A percentile compares a stretch with the other conserved stretches of the same genome.
Evolutionary conservation across 768 basidiomycete genomes (phyloP).

Genomic region (Hygrocybe coccinea): DNA sequence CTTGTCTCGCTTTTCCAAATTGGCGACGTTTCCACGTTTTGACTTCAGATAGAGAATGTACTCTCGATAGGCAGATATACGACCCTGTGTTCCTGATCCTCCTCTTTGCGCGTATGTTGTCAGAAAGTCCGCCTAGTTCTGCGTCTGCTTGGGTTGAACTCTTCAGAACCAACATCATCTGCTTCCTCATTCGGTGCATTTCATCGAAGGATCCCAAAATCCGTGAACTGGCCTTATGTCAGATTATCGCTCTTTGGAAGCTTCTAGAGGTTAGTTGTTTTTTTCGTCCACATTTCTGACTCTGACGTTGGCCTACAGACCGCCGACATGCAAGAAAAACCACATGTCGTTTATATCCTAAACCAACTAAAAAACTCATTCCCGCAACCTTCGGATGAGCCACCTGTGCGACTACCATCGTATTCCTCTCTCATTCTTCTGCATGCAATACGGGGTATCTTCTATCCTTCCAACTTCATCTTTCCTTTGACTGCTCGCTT

Average conservation of each 20-base stretch:
- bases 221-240: slow-evolving; percentile 56
- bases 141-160: slow-evolving; percentile 81
- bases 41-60: slow-evolving; percentile 16
- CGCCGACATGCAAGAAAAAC: slow-evolving; percentile 72
- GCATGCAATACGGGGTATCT: slow-evolving; percentile 76
- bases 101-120: slow-evolving; percentile 62
- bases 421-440: slow-evolving; percentile 77
- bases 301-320: slow-evolving; percentile 27
- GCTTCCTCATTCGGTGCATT: slow-evolving; percentile 66
- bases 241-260: slow-evolving; percentile 58
- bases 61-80: slow-evolving; percentile 49
- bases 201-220: slow-evolving; percentile 60
- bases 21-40: slow-evolving; percentile 51
- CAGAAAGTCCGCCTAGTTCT: slow-evolving; percentile 50
- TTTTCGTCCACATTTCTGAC: neutral
- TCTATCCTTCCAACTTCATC: slow-evolving; percentile 82
- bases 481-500: slow-evolving; percentile 85
- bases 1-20: slow-evolving; percentile 65
- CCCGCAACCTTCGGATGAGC: slow-evolving; percentile 34
- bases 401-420: slow-evolving; percentile 60
- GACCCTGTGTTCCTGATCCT: slow-evolving; percentile 76
- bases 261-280: slow-evolving; percentile 53
- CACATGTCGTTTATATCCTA: slow-evolving; percentile 69
- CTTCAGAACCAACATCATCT: slow-evolving; percentile 73
- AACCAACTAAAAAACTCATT: slow-evolving; percentile 57